Evolutionary conservation across 2,329 filamentous ascomycete species (phyloP).

Genomic region (Chaetomium globosum): DNA sequence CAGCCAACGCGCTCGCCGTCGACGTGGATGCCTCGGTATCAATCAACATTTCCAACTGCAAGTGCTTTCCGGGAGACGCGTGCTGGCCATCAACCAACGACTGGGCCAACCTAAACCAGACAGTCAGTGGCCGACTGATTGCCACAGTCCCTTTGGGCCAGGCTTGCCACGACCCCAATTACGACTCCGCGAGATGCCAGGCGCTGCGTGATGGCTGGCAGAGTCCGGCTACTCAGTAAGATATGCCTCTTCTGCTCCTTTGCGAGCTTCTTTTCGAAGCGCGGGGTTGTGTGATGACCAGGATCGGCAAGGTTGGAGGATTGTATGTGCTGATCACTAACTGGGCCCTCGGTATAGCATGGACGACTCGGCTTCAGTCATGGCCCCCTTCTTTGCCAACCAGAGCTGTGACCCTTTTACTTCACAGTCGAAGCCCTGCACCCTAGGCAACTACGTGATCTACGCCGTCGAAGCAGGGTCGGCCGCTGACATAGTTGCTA

Average conservation of each 20-base stretch:
- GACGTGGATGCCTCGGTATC: background rate
- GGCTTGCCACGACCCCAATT: slow-evolving; percentile 43
- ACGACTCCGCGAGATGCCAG: slow-evolving; percentile 50
- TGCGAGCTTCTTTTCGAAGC: background rate
- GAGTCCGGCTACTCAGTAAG: slow-evolving; percentile 50
- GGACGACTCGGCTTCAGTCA: slow-evolving; percentile 40
- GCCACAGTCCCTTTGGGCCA: slow-evolving; percentile 48
- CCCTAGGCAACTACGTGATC: slow-evolving; percentile 50
- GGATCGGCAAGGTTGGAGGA: background rate
- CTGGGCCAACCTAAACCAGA: slow-evolving; percentile 53
- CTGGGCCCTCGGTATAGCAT: slow-evolving; percentile 31
- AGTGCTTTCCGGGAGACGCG: slow-evolving; percentile 52
- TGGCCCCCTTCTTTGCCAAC: slow-evolving; percentile 47
- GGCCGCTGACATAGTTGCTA: slow-evolving; percentile 41
- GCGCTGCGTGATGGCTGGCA: slow-evolving; percentile 50
- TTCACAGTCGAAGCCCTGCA: slow-evolving; percentile 43
- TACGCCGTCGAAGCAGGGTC: slow-evolving; percentile 45
- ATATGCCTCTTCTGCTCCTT: slow-evolving; percentile 18
- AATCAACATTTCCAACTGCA: slow-evolving; percentile 39
- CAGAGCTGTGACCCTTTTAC: slow-evolving; percentile 47
- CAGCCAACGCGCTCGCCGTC: slow-evolving; percentile 22
- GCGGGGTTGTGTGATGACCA: background rate
- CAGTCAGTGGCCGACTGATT: slow-evolving; percentile 53
- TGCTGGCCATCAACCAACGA: slow-evolving; percentile 51
- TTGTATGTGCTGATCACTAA: slow-evolving; percentile 24